These are phyloP conservation scores for Aspergillus conjunctus DNA, from an alignment of 495 filamentous ascomycete genomes.

Conservation along the genomic window DNA sequence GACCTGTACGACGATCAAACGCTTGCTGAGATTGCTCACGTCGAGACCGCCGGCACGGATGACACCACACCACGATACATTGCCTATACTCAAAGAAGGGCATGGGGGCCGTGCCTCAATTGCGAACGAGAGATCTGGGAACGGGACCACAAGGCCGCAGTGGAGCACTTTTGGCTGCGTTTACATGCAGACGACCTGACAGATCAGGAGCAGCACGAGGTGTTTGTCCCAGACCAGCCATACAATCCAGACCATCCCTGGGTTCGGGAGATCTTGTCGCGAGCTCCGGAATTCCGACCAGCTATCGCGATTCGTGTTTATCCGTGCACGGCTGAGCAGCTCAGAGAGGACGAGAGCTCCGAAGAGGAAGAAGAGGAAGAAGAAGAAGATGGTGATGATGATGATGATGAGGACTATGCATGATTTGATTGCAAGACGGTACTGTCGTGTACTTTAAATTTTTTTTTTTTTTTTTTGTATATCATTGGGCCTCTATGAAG, in stretches of 20 bases:
- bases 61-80: background rate
- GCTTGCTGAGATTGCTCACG: background rate
- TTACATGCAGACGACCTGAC: conserved; percentile 1
- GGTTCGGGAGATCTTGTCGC: background rate
- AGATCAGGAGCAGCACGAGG: background rate
- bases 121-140: conserved; percentile 3
- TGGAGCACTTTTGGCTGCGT: conserved; percentile 2
- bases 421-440: background rate
- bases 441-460: background rate
- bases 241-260: conserved; percentile 3
- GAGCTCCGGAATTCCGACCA: background rate
- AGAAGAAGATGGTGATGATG: background rate
- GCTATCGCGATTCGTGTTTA: background rate
- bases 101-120: conserved; percentile 4
- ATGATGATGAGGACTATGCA: background rate
- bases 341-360: background rate
- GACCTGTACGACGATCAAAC: background rate
- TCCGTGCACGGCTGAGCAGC: background rate
- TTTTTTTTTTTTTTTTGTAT: background rate
- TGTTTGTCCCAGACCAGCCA: background rate
- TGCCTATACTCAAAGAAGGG: background rate
- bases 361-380: background rate
- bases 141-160: background rate
- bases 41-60: background rate
- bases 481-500: background rate